Evolutionary conservation across 2,329 filamentous ascomycete genomes (phyloP), one percentile per base, ranked within the genome.

Genomic region (Talaromyces amestolkiae): DNA sequence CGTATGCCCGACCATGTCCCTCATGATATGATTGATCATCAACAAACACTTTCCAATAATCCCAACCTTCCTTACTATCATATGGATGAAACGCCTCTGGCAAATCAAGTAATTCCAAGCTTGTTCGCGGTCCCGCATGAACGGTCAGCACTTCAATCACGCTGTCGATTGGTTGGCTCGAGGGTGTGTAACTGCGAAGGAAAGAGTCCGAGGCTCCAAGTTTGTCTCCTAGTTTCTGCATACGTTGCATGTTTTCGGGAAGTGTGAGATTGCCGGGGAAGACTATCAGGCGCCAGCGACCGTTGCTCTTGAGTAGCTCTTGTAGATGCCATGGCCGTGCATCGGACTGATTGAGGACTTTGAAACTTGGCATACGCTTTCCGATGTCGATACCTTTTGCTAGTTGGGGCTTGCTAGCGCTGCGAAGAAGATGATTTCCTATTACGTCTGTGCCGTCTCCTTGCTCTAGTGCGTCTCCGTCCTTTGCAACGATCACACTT

Each of bases 261-360:
- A 78, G 9, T 13, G 39, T 49, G 22, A 64, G 19, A 59, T 64
- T 51, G 17, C 62, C 62, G 6, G 53, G 17, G 43, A 64, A 64
- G 43, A 64, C 54, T 35, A 64, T 27, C 15, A 64, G 13, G 9
- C 53, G 37, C 62, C 61, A 63, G 24, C 47, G 61, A 3, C 61
- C 78, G 24, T 54, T 54, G 10, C 51, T 35, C 3, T 72, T 71
- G 15, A 80, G 68, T 15, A 75, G 66, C 37, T 77, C 73, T 45
- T 77, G 73, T n/a, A 80, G 70, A 31, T 79, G 78, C 72, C 70
- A 77, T 69, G 67, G 58, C 3, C 64, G 35, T 7, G 64, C 58
- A 58, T 77, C 75, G 24, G 81, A 67, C 65, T 82, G 84, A 3
- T 84, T 74, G 11, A 86, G 78, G 0, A 87, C 83, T 67, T 83